Evolutionary conservation across 768 basidiomycete species (phyloP).

Genomic region (Scleroderma bovista): DNA sequence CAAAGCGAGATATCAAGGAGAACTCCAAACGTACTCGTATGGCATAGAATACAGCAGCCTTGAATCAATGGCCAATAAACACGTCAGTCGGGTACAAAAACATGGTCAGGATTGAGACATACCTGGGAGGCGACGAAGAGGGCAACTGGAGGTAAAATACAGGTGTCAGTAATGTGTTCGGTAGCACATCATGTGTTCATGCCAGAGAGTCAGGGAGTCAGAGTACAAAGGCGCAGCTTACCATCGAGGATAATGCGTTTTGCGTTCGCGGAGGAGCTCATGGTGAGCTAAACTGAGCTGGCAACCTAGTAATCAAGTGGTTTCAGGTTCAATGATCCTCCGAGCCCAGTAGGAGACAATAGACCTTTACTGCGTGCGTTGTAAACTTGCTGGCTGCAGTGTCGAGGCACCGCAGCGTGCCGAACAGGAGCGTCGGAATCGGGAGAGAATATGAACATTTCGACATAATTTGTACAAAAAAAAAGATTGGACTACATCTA

Average conservation of each 20-base stretch:
- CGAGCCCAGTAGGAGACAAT: too few relatives aligned
- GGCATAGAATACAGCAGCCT: conserved; percentile 79
- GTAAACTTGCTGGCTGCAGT: too few relatives aligned
- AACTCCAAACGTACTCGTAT: conserved; percentile 46
- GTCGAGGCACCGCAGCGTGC: too few relatives aligned
- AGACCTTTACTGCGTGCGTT: too few relatives aligned
- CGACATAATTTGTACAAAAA: background rate
- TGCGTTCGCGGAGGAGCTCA: conserved; percentile 25
- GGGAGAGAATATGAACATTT: too few relatives aligned
- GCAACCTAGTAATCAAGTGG: too few relatives aligned
- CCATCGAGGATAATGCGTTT: conserved; percentile 45
- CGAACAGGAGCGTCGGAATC: too few relatives aligned
- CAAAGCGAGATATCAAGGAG: background rate
- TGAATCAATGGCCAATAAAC: conserved; percentile 12
- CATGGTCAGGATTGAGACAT: conserved; percentile 11
- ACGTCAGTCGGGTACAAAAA: conserved; percentile 1
- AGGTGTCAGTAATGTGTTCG: conserved; percentile 3
- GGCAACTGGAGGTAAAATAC: conserved; percentile 36
- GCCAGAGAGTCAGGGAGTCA: too few relatives aligned
- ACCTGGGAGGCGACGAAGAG: conserved; percentile 50
- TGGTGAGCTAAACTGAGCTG: background rate
- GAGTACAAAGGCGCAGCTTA: conserved; percentile 12
- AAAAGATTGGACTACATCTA: too few relatives aligned
- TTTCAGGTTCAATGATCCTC: too few relatives aligned
- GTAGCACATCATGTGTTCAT: background rate